phyloP scores from a whole-genome alignment of 441 rosid species.

The Corymbia calophylla region DNA sequence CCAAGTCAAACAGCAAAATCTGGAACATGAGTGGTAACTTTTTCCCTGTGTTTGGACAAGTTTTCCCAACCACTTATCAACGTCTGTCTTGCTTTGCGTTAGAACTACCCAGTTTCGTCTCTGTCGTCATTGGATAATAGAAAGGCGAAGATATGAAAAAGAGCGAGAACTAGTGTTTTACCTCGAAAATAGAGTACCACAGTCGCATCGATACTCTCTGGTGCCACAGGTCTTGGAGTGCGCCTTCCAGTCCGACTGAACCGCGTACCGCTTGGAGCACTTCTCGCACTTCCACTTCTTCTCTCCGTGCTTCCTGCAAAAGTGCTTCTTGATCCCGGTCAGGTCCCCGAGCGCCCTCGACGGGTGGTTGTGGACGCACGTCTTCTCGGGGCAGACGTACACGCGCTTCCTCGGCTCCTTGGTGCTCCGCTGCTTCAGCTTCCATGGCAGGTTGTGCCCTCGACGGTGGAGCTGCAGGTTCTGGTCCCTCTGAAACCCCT shows the following conservation, averaged over 20 bases:
- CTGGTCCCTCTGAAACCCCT: conserved; percentile 94
- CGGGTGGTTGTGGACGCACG: conserved; percentile 80
- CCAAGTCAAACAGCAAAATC: not conserved
- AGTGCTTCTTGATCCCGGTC: conserved; percentile 93
- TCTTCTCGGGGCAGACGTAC: conserved; percentile 85
- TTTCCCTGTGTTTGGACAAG: not conserved
- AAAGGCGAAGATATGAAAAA: not conserved
- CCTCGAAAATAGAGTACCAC: conserved; percentile 65
- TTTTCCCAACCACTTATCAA: not conserved
- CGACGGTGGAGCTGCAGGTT: conserved; percentile 87
- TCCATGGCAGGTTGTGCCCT: conserved; percentile 97
- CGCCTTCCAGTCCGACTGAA: conserved; percentile 92
- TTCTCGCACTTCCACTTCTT: conserved; percentile 96
- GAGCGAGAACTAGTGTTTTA: not conserved
- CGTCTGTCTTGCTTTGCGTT: not conserved
- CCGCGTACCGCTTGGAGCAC: conserved; percentile 86
- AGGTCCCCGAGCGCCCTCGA: conserved; percentile 92
- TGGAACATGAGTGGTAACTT: not conserved
- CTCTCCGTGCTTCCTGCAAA: conserved; percentile 87
- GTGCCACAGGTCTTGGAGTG: conserved; percentile 95
- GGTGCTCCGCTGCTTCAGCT: conserved; percentile 83
- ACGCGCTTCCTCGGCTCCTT: conserved; percentile 76
- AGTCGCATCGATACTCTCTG: conserved; percentile 86
- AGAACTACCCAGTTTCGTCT: not conserved
- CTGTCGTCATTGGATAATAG: not conserved